Conservation (phyloP, 1,284 basidiomycete genomes). For the Irpex sp. region DNA sequence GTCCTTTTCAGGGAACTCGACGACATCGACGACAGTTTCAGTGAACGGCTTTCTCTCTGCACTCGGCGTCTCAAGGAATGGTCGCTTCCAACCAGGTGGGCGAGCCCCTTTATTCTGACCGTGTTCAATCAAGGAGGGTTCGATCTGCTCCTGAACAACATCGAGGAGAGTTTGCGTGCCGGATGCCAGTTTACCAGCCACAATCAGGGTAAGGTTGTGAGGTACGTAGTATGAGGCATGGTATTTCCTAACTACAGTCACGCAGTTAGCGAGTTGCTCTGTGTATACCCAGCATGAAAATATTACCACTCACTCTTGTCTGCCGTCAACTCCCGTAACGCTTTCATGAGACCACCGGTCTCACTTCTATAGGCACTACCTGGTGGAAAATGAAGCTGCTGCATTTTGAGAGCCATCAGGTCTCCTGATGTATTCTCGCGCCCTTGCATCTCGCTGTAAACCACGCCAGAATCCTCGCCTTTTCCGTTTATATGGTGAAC, state of each 20-base stretch:
- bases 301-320: conserved; percentile 72
- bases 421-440: conserved; percentile 91
- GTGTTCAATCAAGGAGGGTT: conserved; percentile 76
- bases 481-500: conserved; percentile 91
- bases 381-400: conserved; percentile 77
- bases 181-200: conserved; percentile 74
- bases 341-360: conserved; percentile 95
- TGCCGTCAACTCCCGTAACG: conserved; percentile 81
- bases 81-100: conserved; percentile 87
- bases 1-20: conserved; percentile 98
- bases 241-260: conserved; percentile 75
- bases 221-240: conserved; percentile 92
- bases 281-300: conserved; percentile 6
- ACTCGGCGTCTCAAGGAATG: conserved; percentile 89
- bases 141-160: conserved; percentile 78
- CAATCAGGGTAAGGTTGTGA: conserved; percentile 87
- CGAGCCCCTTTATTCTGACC: conserved; percentile 62
- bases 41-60: conserved; percentile 57
- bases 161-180: conserved; percentile 69
- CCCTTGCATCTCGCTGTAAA: conserved; percentile 98
- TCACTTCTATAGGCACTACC: conserved; percentile 93
- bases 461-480: conserved; percentile 93
- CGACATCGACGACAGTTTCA: conserved; percentile 53
- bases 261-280: conserved; percentile 13
- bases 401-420: conserved; percentile 86